phyloP scores from a whole-genome alignment of 208 protist species.

The Crithidia brevicula region DNA sequence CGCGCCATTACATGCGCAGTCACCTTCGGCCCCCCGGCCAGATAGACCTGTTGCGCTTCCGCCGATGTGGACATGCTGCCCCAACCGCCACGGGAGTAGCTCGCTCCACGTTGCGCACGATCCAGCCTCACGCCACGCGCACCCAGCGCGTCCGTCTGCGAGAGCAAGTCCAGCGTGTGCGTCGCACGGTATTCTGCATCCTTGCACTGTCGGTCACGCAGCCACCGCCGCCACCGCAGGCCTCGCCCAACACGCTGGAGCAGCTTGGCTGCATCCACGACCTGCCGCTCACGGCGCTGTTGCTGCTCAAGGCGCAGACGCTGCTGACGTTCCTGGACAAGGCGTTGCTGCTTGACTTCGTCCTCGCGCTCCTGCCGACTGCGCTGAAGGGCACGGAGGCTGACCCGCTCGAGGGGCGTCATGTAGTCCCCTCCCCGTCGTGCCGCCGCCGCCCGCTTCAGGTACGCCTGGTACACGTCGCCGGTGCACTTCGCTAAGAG shows the following conservation, averaged over 20 bases:
- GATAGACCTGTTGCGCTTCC: constrained; percentile 18
- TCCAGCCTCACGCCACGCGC: not conserved
- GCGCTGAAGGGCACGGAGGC: constrained; percentile 44
- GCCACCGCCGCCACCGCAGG: constrained; percentile 39
- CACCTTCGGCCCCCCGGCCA: constrained; percentile 20
- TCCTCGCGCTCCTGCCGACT: constrained; percentile 33
- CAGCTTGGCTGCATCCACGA: constrained; percentile 44
- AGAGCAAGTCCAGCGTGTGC: constrained; percentile 30
- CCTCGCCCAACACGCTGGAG: constrained; percentile 65
- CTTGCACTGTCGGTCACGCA: constrained; percentile 28
- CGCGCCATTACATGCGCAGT: constrained; percentile 32
- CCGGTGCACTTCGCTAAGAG: constrained; percentile 38
- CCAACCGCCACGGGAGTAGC: not conserved
- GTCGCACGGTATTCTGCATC: constrained; percentile 21
- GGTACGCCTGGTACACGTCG: constrained; percentile 38
- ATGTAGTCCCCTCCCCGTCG: constrained; percentile 43
- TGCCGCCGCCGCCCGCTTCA: constrained; percentile 28
- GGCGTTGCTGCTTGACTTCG: constrained; percentile 25
- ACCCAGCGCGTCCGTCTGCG: constrained; percentile 5
- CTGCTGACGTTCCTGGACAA: constrained; percentile 22
- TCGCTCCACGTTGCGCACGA: no score
- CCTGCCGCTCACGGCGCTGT: constrained; percentile 35
- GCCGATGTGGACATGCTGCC: constrained; percentile 4
- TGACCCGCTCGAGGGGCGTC: constrained; percentile 57
- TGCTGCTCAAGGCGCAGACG: constrained; percentile 41